A percentile compares a stretch with the other conserved stretches of the same genome.
These are phyloP conservation scores for Fremontodendron californicum DNA, from an alignment of 345 rosid genomes.

Conservation along the genomic window DNA sequence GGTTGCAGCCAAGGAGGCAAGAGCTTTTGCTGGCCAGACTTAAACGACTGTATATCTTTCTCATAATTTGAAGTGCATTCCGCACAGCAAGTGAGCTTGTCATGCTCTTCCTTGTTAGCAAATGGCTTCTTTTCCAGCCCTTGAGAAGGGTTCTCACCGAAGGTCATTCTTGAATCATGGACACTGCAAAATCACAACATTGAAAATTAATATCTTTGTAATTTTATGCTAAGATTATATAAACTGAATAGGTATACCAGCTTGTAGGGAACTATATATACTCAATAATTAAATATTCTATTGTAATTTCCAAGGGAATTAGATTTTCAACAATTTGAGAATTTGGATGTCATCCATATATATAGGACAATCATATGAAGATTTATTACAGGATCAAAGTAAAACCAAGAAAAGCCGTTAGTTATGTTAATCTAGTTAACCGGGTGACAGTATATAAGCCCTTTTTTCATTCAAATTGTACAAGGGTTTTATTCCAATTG, in stretches of 20 bases:
- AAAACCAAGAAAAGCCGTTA: neutral
- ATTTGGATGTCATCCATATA: too few relatives aligned
- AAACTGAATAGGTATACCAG: too few relatives aligned
- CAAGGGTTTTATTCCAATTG: too few relatives aligned
- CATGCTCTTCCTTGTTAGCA: conserved; percentile 47
- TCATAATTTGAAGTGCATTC: conserved; percentile 74
- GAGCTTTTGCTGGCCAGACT: conserved; percentile 45
- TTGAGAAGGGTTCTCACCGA: conserved; percentile 33
- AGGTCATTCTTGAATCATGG: conserved; percentile 41
- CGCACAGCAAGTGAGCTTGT: conserved; percentile 51
- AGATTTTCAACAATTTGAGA: neutral
- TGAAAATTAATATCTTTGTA: neutral
- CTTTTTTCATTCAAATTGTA: too few relatives aligned
- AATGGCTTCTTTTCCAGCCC: conserved; percentile 49
- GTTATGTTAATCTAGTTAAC: too few relatives aligned
- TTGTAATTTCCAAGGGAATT: too few relatives aligned
- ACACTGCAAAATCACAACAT: conserved; percentile 30
- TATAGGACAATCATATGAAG: neutral
- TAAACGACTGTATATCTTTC: conserved; percentile 60
- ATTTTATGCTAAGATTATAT: neutral
- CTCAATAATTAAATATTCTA: too few relatives aligned
- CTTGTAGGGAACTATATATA: too few relatives aligned
- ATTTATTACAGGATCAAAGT: neutral
- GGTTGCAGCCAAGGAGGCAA: conserved; percentile 71
- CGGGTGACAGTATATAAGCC: too few relatives aligned